Conservation (phyloP, 352 stramenopile genomes). For the Phytophthora sojae region DNA sequence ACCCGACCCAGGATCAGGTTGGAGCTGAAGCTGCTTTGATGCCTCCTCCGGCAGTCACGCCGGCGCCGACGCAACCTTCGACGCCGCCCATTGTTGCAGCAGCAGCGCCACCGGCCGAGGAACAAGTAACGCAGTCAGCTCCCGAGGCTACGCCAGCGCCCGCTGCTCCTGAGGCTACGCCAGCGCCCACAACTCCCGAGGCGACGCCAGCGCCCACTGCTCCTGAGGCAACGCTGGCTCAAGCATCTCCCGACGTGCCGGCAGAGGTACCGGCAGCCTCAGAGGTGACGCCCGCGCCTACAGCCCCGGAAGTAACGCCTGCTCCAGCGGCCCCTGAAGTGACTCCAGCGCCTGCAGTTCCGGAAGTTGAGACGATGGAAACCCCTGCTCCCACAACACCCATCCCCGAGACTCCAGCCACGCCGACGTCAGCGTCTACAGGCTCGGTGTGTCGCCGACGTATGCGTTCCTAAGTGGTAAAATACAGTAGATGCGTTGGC, state of each 20-base stretch:
- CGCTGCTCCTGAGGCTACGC: not conserved
- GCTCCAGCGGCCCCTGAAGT: not conserved
- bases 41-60: not conserved
- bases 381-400: not conserved
- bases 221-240: not conserved
- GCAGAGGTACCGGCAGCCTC: not conserved
- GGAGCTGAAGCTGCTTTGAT: conserved; percentile 6
- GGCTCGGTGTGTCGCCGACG: conserved; percentile 13
- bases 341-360: not conserved
- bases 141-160: conserved; percentile 1
- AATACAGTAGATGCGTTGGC: conserved; percentile 1
- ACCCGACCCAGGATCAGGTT: conserved; percentile 1
- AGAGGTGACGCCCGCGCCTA: conserved; percentile 5
- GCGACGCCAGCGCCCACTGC: conserved; percentile 1
- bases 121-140: not conserved
- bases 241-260: conserved; percentile 3
- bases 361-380: not conserved
- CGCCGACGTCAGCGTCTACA: not conserved
- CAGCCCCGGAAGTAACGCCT: not conserved
- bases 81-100: conserved; percentile 11
- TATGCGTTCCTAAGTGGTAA: conserved; percentile 22
- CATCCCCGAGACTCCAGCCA: conserved; percentile 4
- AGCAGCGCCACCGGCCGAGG: conserved; percentile 6
- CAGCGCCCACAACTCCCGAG: not conserved
- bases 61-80: not conserved